Evolutionary conservation across 441 rosid species (phyloP).

Genomic region (Pelargonium fulgidum): DNA sequence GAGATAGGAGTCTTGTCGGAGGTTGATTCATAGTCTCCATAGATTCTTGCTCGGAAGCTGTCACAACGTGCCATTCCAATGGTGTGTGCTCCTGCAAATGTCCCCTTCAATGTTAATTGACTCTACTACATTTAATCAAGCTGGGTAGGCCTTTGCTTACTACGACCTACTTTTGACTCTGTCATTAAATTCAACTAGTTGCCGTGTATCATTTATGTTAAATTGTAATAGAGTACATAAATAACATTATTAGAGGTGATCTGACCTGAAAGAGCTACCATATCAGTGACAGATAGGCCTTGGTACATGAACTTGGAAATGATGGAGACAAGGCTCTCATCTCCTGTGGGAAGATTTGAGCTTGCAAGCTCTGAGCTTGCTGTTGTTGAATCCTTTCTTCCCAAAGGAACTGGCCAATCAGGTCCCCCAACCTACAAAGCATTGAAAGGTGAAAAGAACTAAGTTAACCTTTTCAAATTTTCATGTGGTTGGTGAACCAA

Average conservation of each 20-base stretch:
- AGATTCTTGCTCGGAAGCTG: constrained; percentile 44
- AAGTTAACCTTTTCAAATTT: no score
- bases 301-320: constrained; percentile 45
- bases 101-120: no score
- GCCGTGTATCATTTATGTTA: no score
- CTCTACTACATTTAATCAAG: no score
- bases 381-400: constrained; percentile 61
- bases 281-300: constrained; percentile 59
- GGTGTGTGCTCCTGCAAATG: constrained; percentile 51
- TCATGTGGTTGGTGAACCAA: no score
- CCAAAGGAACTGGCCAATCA: constrained; percentile 67
- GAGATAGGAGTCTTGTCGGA: constrained; percentile 29
- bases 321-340: constrained; percentile 43
- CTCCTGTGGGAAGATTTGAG: constrained; percentile 41
- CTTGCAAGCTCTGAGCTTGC: constrained; percentile 36
- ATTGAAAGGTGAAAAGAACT: not conserved
- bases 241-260: no score
- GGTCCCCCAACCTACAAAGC: constrained; percentile 66
- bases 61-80: constrained; percentile 58
- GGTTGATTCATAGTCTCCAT: constrained; percentile 41
- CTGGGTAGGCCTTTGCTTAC: no score
- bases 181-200: no score
- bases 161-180: no score
- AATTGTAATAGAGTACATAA: no score
- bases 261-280: constrained; percentile 58